Conservation (phyloP, 2,329 filamentous ascomycete species). For the Trichoderma cornu-damae region DNA sequence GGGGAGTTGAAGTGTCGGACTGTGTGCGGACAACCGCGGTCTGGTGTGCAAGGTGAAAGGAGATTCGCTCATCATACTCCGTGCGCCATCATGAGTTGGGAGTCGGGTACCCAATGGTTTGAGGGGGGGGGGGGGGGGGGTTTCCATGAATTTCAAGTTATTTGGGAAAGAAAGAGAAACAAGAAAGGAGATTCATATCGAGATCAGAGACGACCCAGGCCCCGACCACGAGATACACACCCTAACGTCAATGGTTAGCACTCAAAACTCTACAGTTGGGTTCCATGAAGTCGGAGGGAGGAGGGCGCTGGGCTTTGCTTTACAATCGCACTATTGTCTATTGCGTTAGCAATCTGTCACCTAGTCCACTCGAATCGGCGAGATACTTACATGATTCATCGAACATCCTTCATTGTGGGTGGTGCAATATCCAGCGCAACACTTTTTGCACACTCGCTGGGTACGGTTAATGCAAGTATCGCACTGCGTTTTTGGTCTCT, state of each 20-base stretch:
- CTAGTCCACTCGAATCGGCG: neutral
- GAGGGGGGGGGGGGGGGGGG: neutral
- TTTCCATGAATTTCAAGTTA: neutral
- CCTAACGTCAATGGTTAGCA: slow-evolving; percentile 25
- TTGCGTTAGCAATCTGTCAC: slow-evolving; percentile 5
- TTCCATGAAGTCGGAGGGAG: neutral
- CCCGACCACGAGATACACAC: slow-evolving; percentile 35
- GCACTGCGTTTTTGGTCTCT: slow-evolving; percentile 49
- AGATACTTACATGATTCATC: slow-evolving; percentile 47
- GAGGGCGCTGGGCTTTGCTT: neutral
- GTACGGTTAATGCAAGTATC: slow-evolving; percentile 66
- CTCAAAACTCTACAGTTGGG: neutral
- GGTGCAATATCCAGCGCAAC: slow-evolving; percentile 75
- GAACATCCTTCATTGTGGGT: slow-evolving; percentile 79
- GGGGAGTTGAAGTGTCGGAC: neutral
- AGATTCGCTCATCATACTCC: slow-evolving; percentile 5
- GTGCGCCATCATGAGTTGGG: slow-evolving; percentile 11
- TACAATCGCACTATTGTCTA: slow-evolving; percentile 12
- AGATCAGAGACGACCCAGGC: slow-evolving; percentile 18
- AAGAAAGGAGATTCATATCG: neutral
- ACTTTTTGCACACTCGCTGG: slow-evolving; percentile 66
- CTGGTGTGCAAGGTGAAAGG: neutral
- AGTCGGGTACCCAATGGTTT: neutral
- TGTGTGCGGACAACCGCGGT: neutral
- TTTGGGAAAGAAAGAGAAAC: neutral